Percentiles rank a stretch among this genome's conserved stretches.
Conservation (phyloP, 768 basidiomycete species). For the Pleurotus eryngii region DNA sequence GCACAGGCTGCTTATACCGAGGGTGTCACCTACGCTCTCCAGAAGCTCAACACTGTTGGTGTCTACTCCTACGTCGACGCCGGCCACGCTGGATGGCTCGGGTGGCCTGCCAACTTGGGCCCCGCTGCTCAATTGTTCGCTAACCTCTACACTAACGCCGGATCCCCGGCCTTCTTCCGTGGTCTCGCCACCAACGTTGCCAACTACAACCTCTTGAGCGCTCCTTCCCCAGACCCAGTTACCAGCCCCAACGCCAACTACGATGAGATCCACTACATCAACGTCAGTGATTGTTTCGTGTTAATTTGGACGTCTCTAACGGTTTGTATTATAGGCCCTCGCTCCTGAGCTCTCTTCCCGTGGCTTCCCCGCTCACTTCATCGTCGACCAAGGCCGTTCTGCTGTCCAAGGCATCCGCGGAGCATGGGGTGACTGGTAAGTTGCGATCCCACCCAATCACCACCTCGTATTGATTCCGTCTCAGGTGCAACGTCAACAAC, state of each 20-base stretch:
- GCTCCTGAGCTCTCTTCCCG: slow-evolving; percentile 37
- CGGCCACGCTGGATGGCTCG: slow-evolving; percentile 64
- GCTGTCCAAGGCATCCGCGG: slow-evolving; percentile 22
- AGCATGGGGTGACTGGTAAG: slow-evolving; percentile 27
- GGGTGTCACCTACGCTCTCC: slow-evolving; percentile 52
- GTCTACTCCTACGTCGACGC: slow-evolving; percentile 64
- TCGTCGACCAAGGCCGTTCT: slow-evolving; percentile 32
- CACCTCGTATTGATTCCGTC: background rate
- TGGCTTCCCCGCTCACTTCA: slow-evolving; percentile 32
- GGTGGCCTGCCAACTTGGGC: slow-evolving; percentile 60
- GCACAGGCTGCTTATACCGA: slow-evolving; percentile 51
- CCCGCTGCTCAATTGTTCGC: slow-evolving; percentile 57
- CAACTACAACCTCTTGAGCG: slow-evolving; percentile 33
- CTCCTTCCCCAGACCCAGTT: slow-evolving; percentile 19
- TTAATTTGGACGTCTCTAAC: background rate
- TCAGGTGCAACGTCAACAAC: slow-evolving; percentile 26
- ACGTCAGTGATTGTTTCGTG: slow-evolving; percentile 25
- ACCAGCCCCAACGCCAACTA: slow-evolving; percentile 58
- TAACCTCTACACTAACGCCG: slow-evolving; percentile 45
- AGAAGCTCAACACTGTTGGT: slow-evolving; percentile 50
- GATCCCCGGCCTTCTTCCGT: slow-evolving; percentile 52
- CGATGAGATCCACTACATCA: slow-evolving; percentile 59
- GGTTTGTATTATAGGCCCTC: slow-evolving; percentile 34
- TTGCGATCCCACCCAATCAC: too few relatives aligned
- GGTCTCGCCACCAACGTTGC: slow-evolving; percentile 55